Evolutionary conservation across 2,329 filamentous ascomycete genomes (phyloP).

Genomic region (Talaromyces pinophilus): DNA sequence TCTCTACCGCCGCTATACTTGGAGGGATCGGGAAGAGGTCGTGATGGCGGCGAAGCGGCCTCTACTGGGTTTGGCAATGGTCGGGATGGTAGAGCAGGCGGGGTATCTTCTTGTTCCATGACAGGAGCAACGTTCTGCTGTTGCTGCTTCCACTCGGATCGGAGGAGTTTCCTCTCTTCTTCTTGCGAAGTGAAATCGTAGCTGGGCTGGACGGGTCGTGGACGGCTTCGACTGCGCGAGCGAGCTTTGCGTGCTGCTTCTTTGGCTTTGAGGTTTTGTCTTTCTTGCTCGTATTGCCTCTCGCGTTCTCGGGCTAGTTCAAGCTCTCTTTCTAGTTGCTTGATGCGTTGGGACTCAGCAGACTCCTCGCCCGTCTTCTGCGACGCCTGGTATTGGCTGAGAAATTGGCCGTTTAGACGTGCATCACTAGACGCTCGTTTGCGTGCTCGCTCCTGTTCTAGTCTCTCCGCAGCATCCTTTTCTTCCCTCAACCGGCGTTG

Average conservation of each 20-base stretch:
- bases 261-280: conserved; percentile 51
- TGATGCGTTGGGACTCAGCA: conserved; percentile 67
- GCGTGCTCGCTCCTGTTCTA: conserved; percentile 67
- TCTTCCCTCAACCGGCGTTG: conserved; percentile 72
- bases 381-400: conserved; percentile 82
- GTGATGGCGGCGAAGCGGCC: conserved; percentile 26
- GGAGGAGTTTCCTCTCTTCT: conserved; percentile 62
- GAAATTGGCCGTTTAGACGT: conserved; percentile 75
- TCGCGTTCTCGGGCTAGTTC: conserved; percentile 69
- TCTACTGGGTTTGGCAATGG: conserved; percentile 29
- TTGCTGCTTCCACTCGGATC: conserved; percentile 56
- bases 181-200: conserved; percentile 60
- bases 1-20: conserved; percentile 34
- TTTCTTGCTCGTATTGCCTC: conserved; percentile 62
- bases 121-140: conserved; percentile 31
- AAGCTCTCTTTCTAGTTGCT: conserved; percentile 74
- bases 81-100: conserved; percentile 32
- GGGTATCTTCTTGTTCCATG: conserved; percentile 22
- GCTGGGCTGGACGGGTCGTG: conserved; percentile 45
- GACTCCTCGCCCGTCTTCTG: conserved; percentile 52
- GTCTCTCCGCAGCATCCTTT: conserved; percentile 66
- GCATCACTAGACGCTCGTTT: conserved; percentile 63
- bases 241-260: conserved; percentile 30
- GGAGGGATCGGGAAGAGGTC: conserved; percentile 52
- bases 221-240: conserved; percentile 35